These are phyloP conservation scores for Beta lomatogona DNA, from an alignment of 179 eudicot genomes.

Conservation along the genomic window DNA sequence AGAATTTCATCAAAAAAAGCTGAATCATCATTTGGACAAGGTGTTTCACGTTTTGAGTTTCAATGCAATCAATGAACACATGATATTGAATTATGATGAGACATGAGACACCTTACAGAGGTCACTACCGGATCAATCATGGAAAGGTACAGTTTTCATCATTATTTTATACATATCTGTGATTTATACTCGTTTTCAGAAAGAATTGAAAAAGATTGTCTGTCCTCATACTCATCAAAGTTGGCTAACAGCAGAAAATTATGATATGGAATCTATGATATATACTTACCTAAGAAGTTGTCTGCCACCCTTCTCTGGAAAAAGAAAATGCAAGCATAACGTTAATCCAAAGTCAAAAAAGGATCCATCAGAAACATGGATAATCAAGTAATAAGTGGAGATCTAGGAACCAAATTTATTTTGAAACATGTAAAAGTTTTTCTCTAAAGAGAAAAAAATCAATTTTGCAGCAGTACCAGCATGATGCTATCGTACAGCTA, in stretches of 20 bases:
- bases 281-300: conserved; percentile 27
- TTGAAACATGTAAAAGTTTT: neutral
- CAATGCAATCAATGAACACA: neutral
- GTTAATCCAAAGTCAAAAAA: neutral
- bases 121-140: neutral
- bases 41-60: neutral
- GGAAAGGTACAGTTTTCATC: neutral
- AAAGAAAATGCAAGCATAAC: neutral
- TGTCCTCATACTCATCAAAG: neutral
- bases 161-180: neutral
- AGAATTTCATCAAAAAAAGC: neutral
- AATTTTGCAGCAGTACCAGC: neutral
- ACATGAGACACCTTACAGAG: neutral
- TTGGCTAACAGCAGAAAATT: neutral
- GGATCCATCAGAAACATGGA: neutral
- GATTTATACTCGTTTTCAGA: neutral
- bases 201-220: neutral
- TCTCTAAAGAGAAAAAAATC: neutral
- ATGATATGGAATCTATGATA: neutral
- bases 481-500: neutral
- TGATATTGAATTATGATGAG: neutral
- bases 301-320: conserved; percentile 21
- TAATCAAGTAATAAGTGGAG: neutral
- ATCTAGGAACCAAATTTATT: neutral
- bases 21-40: neutral